These are phyloP conservation scores for Nakazawaea holstii DNA, from an alignment of 805 yeast genomes.

Conservation along the genomic window DNA sequence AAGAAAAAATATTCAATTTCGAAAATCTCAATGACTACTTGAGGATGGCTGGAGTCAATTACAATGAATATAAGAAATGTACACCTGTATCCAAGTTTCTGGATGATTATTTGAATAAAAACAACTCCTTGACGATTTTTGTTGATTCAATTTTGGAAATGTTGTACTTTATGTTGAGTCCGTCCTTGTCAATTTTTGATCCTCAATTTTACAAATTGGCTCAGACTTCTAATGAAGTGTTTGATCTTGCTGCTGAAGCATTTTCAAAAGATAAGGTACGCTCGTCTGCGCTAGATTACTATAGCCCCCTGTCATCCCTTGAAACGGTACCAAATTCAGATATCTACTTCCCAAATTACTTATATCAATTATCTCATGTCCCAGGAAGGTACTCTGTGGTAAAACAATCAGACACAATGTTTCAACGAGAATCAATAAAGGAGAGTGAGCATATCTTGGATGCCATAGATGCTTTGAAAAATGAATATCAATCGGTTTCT, in stretches of 20 bases:
- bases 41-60: background rate
- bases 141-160: background rate
- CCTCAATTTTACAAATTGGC: background rate
- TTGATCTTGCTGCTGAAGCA: background rate
- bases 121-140: background rate
- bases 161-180: constrained; percentile 1
- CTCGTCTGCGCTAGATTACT: background rate
- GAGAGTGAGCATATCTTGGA: background rate
- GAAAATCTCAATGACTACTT: background rate
- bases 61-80: background rate
- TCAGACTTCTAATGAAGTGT: background rate
- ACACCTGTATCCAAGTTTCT: background rate
- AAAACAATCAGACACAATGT: background rate
- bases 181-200: constrained; percentile 7
- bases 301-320: background rate
- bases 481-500: constrained; percentile 20
- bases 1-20: background rate
- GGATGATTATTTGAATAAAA: background rate
- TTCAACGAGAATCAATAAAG: background rate
- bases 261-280: background rate
- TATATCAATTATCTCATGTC: background rate
- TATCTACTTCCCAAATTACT: constrained; percentile 1
- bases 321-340: background rate
- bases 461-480: constrained; percentile 8
- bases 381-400: background rate